Conservation (phyloP, 768 basidiomycete species). For the Hygrophorus russula region DNA sequence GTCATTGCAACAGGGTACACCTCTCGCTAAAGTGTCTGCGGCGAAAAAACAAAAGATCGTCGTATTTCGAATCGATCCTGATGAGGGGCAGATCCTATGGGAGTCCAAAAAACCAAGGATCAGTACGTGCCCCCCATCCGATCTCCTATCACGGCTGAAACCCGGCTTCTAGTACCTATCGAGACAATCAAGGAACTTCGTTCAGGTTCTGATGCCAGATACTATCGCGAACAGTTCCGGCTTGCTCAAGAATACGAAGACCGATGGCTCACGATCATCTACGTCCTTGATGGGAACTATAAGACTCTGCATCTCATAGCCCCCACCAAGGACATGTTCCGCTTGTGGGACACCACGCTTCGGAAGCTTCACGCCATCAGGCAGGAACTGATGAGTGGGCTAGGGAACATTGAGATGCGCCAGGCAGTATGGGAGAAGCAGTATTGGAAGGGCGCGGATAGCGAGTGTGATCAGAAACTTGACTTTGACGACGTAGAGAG, state of each 20-base stretch:
- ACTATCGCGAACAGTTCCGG: conserved; percentile 67
- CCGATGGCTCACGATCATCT: conserved; percentile 83
- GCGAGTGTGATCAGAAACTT: conserved; percentile 48
- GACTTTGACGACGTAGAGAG: conserved; percentile 63
- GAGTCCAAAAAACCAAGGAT: conserved; percentile 60
- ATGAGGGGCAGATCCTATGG: conserved; percentile 74
- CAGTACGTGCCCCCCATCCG: conserved; percentile 38
- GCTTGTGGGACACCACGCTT: conserved; percentile 56
- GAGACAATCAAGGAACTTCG: conserved; percentile 88
- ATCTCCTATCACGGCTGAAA: neutral
- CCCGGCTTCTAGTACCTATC: conserved; percentile 52
- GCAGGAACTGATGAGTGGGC: conserved; percentile 63
- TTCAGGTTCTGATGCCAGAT: conserved; percentile 59
- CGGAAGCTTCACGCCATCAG: conserved; percentile 57
- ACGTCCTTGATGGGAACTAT: conserved; percentile 66
- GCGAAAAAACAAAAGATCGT: conserved; percentile 59
- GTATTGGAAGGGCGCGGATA: conserved; percentile 71
- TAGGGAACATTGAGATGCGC: conserved; percentile 57
- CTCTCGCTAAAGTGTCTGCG: conserved; percentile 76
- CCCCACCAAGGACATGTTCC: conserved; percentile 37
- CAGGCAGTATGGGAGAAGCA: conserved; percentile 76
- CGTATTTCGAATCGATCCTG: conserved; percentile 63
- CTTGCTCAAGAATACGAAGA: conserved; percentile 56
- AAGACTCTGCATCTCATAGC: conserved; percentile 84
- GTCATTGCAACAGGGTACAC: conserved; percentile 48